These are phyloP conservation scores for Penicillium sp. DNA, from an alignment of 2,329 filamentous ascomycete genomes.

Conservation along the genomic window DNA sequence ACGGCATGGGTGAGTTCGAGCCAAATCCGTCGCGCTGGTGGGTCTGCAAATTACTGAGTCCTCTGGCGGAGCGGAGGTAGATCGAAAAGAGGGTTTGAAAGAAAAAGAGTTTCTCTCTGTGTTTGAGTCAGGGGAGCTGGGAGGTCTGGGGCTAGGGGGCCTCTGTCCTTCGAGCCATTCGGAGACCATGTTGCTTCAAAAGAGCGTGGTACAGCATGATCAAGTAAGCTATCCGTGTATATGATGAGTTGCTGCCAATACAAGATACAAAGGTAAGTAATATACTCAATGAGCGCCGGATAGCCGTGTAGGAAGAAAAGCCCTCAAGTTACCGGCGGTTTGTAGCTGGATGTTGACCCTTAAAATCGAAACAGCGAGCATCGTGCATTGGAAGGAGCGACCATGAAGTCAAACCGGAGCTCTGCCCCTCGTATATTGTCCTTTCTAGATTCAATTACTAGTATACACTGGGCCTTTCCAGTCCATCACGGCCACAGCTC, in stretches of 20 bases:
- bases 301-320: neutral
- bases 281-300: neutral
- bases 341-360: neutral
- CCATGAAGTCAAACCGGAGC: neutral
- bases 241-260: neutral
- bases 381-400: neutral
- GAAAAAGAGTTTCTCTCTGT: neutral
- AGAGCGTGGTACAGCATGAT: too few species aligned
- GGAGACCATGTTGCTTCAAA: neutral
- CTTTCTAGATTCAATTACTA: neutral
- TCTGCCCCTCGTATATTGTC: neutral
- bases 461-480: neutral
- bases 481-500: conserved; percentile 67
- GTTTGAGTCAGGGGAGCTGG: neutral
- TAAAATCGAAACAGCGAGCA: neutral
- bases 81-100: too few species aligned
- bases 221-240: too few species aligned
- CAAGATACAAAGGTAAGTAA: neutral
- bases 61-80: neutral
- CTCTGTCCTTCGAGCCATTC: neutral
- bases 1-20: neutral
- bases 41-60: neutral
- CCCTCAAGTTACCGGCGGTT: too few species aligned
- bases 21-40: neutral
- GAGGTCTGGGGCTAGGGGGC: neutral